Evolutionary conservation across 352 stramenopile species (phyloP).

Genomic region (Globisporangium viniferum): DNA sequence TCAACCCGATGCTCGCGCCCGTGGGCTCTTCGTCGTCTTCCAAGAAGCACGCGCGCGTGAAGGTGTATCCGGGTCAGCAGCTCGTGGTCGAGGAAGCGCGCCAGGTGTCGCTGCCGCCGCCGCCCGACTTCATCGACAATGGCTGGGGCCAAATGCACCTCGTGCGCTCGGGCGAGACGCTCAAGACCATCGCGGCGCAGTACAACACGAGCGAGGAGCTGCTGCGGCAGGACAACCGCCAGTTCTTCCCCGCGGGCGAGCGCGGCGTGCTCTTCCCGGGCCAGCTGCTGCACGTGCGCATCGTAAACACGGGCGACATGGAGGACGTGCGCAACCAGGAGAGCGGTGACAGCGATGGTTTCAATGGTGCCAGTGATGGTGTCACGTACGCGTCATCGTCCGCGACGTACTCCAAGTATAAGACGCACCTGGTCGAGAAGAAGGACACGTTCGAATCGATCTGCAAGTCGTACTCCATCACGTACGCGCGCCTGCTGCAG

Average conservation of each 20-base stretch:
- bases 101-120: conserved; percentile 66
- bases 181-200: conserved; percentile 59
- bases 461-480: conserved; percentile 58
- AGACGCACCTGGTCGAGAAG: conserved; percentile 48
- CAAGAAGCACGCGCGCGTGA: conserved; percentile 39
- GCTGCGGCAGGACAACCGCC: conserved; percentile 78
- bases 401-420: conserved; percentile 61
- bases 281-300: conserved; percentile 73
- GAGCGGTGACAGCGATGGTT: not conserved
- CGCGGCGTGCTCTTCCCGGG: conserved; percentile 61
- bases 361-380: not conserved
- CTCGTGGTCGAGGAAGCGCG: conserved; percentile 69
- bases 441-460: conserved; percentile 75
- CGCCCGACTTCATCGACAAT: conserved; percentile 76
- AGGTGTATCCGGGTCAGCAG: conserved; percentile 72
- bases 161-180: conserved; percentile 62
- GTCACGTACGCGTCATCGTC: conserved; percentile 35
- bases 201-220: conserved; percentile 83
- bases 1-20: conserved; percentile 65
- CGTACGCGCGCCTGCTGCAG: conserved; percentile 68
- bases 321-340: conserved; percentile 23
- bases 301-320: conserved; percentile 75
- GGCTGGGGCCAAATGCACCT: conserved; percentile 86
- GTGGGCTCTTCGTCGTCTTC: conserved; percentile 3
- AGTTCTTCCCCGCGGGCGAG: conserved; percentile 76